Conservation (phyloP, 129 eudicot species). For the Centrapalus pauciflorus region DNA sequence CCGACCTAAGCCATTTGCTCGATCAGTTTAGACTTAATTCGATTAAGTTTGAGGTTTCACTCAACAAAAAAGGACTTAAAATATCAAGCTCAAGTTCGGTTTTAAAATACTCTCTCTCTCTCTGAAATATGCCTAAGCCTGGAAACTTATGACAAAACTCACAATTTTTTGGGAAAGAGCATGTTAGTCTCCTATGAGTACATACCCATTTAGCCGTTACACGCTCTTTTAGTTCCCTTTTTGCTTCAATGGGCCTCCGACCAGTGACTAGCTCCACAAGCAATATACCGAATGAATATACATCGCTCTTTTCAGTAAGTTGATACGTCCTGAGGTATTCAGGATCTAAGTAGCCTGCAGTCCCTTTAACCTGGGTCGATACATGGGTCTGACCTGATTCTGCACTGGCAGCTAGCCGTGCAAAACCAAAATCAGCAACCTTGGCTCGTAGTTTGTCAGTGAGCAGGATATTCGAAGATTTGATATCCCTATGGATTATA, state of each 20-base stretch:
- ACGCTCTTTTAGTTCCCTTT: conserved; percentile 57
- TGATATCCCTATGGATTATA: conserved; percentile 91
- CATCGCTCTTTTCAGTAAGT: conserved; percentile 92
- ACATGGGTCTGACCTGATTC: conserved; percentile 80
- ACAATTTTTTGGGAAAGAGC: neutral
- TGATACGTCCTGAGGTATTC: conserved; percentile 80
- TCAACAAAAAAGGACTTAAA: too few relatives aligned
- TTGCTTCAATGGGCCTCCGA: conserved; percentile 81
- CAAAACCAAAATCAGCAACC: conserved; percentile 96
- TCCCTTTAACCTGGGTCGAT: conserved; percentile 98
- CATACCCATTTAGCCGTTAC: conserved; percentile 89
- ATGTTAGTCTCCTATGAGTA: neutral
- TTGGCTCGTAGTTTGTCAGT: conserved; percentile 78
- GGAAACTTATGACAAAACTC: too few relatives aligned
- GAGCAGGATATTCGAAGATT: conserved; percentile 88
- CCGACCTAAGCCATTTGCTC: too few relatives aligned
- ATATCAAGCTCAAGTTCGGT: too few relatives aligned
- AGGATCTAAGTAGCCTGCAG: conserved; percentile 98
- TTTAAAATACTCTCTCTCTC: too few relatives aligned
- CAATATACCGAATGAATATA: conserved; percentile 91
- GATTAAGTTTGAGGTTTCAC: too few relatives aligned
- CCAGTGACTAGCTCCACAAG: conserved; percentile 89
- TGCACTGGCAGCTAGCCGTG: conserved; percentile 59
- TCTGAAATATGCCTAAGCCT: too few relatives aligned
- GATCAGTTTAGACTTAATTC: too few relatives aligned